These are phyloP conservation scores for Paramecium bursaria DNA, from an alignment of 73 alveolate genomes.

Conservation along the genomic window DNA sequence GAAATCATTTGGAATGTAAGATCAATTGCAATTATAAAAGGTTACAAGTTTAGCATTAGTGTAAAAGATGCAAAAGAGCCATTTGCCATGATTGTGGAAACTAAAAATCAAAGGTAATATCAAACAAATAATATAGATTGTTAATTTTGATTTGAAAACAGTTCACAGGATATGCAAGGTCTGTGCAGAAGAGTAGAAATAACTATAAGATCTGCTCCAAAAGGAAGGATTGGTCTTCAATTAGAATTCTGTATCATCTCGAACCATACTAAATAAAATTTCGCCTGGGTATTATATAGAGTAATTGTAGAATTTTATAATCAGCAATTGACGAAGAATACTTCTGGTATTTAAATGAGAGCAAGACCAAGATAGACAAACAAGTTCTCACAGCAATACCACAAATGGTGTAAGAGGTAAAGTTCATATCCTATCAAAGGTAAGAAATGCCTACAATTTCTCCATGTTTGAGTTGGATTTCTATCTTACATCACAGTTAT, in stretches of 20 bases:
- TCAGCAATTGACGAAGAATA: not conserved
- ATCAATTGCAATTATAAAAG: not conserved
- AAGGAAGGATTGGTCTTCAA: slow-evolving; percentile 30
- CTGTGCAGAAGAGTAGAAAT: slow-evolving; percentile 17
- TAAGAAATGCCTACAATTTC: not conserved
- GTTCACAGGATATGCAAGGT: slow-evolving; percentile 1
- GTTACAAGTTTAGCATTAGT: slow-evolving; percentile 2
- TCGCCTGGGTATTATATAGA: not conserved
- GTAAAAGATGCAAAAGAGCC: slow-evolving; percentile 50
- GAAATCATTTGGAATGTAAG: not conserved
- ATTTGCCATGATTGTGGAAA: slow-evolving; percentile 50
- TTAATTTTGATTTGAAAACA: slow-evolving; percentile 25
- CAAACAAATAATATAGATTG: not conserved
- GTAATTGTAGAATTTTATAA: not conserved
- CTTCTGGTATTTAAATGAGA: not conserved
- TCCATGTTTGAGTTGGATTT: slow-evolving; percentile 21
- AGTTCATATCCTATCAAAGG: not conserved
- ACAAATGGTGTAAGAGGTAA: not conserved
- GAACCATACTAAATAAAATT: not conserved
- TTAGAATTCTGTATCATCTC: slow-evolving; percentile 11
- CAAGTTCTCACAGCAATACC: not conserved
- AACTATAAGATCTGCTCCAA: not conserved
- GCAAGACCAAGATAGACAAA: not conserved
- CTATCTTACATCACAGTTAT: slow-evolving; percentile 19
- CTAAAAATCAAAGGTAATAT: slow-evolving; percentile 27